Conservation (phyloP, 805 yeast genomes). For the Monosporozyma unispora region DNA sequence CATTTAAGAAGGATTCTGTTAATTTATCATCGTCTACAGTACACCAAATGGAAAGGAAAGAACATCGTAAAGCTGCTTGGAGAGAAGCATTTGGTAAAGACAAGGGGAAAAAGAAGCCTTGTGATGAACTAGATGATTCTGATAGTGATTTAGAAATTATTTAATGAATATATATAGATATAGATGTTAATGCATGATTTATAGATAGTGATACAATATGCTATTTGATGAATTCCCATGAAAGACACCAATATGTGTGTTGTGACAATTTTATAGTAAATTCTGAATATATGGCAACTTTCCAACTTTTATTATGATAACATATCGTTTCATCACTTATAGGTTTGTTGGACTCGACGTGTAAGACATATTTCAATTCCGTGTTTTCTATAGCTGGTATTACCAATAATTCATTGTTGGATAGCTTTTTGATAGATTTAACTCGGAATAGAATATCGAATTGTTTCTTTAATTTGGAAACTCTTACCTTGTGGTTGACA, state of each 20-base stretch:
- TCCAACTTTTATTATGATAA: not conserved
- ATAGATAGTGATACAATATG: not conserved
- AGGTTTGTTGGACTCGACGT: not conserved
- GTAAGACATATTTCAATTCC: not conserved
- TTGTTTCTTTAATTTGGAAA: not conserved
- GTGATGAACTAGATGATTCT: conserved; percentile 9
- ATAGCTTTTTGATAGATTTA: not conserved
- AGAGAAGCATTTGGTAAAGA: conserved; percentile 22
- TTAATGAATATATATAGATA: conserved; percentile 4
- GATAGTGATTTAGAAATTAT: conserved; percentile 30
- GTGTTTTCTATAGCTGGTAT: not conserved
- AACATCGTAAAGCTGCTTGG: conserved; percentile 25
- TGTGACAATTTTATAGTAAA: conserved; percentile 2
- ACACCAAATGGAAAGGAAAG: conserved; percentile 21
- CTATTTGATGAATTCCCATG: conserved; percentile 6
- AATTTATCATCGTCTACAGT: conserved; percentile 28
- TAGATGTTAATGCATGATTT: not conserved
- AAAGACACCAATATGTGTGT: conserved; percentile 7
- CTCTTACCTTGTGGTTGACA: not conserved
- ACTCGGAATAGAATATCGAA: conserved; percentile 3
- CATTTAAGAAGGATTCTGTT: conserved; percentile 29
- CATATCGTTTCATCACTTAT: not conserved
- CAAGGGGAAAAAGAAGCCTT: not conserved
- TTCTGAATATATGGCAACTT: conserved; percentile 7
- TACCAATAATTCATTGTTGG: conserved; percentile 1